Base-by-base conservation (phyloP, 129 eudicot species). In the Arctium minus region DNA sequence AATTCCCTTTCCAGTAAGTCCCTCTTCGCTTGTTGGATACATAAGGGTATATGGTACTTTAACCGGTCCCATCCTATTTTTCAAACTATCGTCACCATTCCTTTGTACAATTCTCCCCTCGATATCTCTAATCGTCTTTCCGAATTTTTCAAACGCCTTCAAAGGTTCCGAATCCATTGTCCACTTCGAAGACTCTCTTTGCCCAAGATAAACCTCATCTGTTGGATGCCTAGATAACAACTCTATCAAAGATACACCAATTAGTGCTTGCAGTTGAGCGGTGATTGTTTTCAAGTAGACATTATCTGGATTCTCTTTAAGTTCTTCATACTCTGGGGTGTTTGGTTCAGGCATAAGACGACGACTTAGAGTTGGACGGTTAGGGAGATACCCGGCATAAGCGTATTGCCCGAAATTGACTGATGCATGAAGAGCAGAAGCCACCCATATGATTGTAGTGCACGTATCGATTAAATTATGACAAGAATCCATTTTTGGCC, bases 381-480 rank as follows among this genome's bases (percentile, higher is more conserved):
- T 93, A 3, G 94, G 97, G 32, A 87, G 78, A 87, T 88, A 93
- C 2, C 97, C 97, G 0, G 86, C 97, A 37, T 93, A 93, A 37
- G 96, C 70, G 77, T 88, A 93, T 35, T 93, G 97, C n/a, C 97
- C 97, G 35, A 89, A 93, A 46, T 93, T 93, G 7, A 88, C 82
- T 2, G 97, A 90, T 48, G 97, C 96, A 56, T 93, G 97, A 6
- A 91, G 92, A 9, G 97, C 97, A 27, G 96, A 91, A 31, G 96
- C 92, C 1, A 86, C 74, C 97, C 96, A 93, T 64, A 93, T 91
- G 83, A 93, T 88, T n/a, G 46, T 91, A 29, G 94, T 91, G 89
- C 93, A 91, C 0, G 88, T 69, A 6, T 89, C 88, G 1, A 78
- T 85, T 42, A 93, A 74, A 13, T 89, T 90, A 44, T 85, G 22